Conservation (phyloP, 1,284 basidiomycete species). For the Ustilago tritici region DNA sequence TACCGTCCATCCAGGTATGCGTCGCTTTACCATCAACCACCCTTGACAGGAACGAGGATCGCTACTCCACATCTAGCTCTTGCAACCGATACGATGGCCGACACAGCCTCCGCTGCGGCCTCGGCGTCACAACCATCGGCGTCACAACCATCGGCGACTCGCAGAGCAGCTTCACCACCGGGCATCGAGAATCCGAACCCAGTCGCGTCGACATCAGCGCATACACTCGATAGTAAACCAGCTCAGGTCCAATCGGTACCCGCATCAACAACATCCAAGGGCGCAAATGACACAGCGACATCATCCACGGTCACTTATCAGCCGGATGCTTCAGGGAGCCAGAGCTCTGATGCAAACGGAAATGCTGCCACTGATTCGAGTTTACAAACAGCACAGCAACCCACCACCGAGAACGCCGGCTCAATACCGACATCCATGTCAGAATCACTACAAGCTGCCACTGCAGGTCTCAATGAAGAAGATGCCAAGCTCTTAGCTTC, state of each 20-base stretch:
- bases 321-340: constrained; percentile 1
- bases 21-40: constrained; percentile 5
- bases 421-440: constrained; percentile 24
- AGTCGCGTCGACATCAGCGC: constrained; percentile 53
- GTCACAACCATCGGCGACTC: constrained; percentile 24
- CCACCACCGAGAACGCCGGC: neutral
- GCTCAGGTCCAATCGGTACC: neutral
- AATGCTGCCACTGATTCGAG: neutral
- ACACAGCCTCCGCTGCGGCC: constrained; percentile 12
- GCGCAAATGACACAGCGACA: neutral
- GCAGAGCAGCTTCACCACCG: constrained; percentile 30
- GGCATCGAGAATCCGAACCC: constrained; percentile 50
- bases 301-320: neutral
- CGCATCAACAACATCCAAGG: neutral
- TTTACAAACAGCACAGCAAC: neutral
- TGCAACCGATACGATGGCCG: constrained; percentile 12
- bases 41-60: constrained; percentile 19
- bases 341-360: neutral
- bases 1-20: constrained; percentile 18
- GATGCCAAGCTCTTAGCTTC: constrained; percentile 58
- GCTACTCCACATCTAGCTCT: constrained; percentile 1
- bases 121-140: constrained; percentile 17
- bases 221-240: constrained; percentile 40
- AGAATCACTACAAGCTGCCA: constrained; percentile 24
- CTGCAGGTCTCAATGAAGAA: constrained; percentile 49